phyloP scores from a whole-genome alignment of 208 protist genomes.

The Trypanosoma theileri region DNA sequence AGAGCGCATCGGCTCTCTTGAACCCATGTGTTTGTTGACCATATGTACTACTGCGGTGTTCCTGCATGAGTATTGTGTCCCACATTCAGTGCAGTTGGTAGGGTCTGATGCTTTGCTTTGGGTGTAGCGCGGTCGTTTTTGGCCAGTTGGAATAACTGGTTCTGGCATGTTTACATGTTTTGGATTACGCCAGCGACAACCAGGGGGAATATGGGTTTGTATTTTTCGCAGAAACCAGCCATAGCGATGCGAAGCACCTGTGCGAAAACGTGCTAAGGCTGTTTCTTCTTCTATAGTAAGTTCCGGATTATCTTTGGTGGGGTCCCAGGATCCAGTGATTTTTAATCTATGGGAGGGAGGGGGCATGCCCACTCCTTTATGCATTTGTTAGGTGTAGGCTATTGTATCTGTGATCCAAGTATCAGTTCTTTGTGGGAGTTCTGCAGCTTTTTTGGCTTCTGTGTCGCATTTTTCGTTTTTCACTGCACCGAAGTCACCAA shows the following conservation, averaged over 20 bases:
- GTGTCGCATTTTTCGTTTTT: slow-evolving; percentile 4
- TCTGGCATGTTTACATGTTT: too few relatives aligned
- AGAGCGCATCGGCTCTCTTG: too few relatives aligned
- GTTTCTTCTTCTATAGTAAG: neutral
- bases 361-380: neutral
- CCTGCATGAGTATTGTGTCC: too few relatives aligned
- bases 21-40: too few relatives aligned
- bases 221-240: neutral
- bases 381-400: neutral
- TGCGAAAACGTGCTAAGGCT: neutral
- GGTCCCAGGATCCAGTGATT: neutral
- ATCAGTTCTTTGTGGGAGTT: neutral
- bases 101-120: too few relatives aligned
- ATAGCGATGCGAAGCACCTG: neutral
- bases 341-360: neutral
- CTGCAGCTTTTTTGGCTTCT: neutral
- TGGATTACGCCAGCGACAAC: neutral
- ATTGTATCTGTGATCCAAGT: neutral
- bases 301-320: neutral
- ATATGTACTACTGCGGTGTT: too few relatives aligned
- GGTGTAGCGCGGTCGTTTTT: too few relatives aligned
- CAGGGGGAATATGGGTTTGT: too few relatives aligned
- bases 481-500: neutral
- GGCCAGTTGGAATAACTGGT: too few relatives aligned
- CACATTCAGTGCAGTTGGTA: too few relatives aligned